phyloP scores from a whole-genome alignment of 768 basidiomycete species.

The Boletales sp. region DNA sequence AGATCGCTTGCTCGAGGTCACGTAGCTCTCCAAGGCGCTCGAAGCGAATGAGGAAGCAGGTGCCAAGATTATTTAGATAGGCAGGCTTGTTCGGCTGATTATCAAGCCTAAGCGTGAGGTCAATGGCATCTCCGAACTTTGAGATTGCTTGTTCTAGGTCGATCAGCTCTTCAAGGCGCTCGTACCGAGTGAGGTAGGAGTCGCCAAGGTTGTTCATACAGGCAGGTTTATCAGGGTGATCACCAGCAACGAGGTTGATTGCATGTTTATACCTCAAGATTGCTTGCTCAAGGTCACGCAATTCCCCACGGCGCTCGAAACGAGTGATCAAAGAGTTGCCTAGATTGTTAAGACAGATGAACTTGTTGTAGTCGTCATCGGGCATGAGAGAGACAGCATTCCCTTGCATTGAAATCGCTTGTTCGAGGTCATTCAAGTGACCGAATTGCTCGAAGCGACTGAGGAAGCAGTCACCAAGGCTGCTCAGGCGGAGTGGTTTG shows the following conservation, averaged over 20 bases:
- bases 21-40: background rate
- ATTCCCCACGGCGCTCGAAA: background rate
- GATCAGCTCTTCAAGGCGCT: background rate
- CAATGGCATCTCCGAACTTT: background rate
- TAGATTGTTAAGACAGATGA: background rate
- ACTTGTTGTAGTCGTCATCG: background rate
- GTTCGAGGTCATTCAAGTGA: constrained; percentile 2
- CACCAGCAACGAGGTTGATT: background rate
- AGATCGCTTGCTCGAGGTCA: constrained; percentile 5
- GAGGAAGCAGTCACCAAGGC: background rate
- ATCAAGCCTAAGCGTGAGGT: background rate
- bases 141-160: constrained; percentile 1
- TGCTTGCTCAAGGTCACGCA: constrained; percentile 1
- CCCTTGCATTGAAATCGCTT: background rate
- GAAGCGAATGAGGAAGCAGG: background rate
- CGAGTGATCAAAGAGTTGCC: background rate
- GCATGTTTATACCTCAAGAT: background rate
- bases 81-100: background rate
- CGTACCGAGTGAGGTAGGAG: background rate
- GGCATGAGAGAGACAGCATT: background rate
- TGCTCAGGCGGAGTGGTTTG: background rate
- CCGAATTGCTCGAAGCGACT: background rate
- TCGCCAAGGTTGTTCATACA: background rate
- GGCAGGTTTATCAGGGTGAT: background rate
- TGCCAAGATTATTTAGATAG: background rate